phyloP scores from a whole-genome alignment of 1,139 yeast genomes.

The Pichia sp. region DNA sequence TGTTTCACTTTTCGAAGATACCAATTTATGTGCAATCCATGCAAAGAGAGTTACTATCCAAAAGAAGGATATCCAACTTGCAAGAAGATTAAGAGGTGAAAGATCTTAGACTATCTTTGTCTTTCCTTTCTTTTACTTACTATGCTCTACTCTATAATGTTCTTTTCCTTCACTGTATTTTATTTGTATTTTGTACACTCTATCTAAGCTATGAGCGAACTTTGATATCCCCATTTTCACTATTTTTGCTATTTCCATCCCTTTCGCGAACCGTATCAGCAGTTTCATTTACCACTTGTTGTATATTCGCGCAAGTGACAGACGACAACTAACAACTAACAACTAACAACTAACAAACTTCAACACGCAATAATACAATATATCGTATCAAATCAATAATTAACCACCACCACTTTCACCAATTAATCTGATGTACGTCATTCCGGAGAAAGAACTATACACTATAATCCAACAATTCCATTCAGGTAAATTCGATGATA shows the following conservation, averaged over 20 bases:
- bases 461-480: constrained; percentile 18
- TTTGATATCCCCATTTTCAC: too few species aligned
- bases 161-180: background rate
- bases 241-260: too few species aligned
- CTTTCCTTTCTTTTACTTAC: too few species aligned
- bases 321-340: too few species aligned
- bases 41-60: constrained; percentile 99
- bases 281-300: too few species aligned
- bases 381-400: background rate
- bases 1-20: constrained; percentile 59
- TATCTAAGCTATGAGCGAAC: too few species aligned
- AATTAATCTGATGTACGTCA: constrained; percentile 13
- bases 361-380: too few species aligned
- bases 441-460: constrained; percentile 21
- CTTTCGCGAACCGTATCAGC: too few species aligned
- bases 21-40: constrained; percentile 97
- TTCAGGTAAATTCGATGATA: constrained; percentile 16
- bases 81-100: constrained; percentile 99
- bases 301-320: too few species aligned
- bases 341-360: too few species aligned
- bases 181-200: background rate
- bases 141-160: too few species aligned
- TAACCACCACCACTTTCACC: background rate
- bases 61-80: constrained; percentile 98
- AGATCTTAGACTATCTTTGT: constrained; percentile 39